phyloP scores from a whole-genome alignment of 192 early-diverging fungal genomes.

The Neocallimastix lanati region DNA sequence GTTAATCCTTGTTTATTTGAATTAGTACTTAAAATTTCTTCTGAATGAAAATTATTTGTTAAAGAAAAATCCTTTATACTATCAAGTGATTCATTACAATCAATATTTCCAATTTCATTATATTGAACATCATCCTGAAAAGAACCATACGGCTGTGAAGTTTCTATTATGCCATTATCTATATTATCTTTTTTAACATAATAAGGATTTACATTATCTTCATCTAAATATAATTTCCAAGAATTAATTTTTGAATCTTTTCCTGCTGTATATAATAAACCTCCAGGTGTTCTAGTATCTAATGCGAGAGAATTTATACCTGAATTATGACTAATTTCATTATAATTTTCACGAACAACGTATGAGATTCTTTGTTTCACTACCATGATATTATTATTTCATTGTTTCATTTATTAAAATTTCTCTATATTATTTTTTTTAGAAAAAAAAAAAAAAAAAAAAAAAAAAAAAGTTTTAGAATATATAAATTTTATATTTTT shows the following conservation, averaged over 20 bases:
- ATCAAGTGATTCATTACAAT: background rate
- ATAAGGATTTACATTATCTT: slow-evolving; percentile 7
- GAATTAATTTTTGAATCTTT: slow-evolving; percentile 71
- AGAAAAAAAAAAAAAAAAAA: too few relatives aligned
- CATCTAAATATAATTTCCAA: slow-evolving; percentile 55
- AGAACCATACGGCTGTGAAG: background rate
- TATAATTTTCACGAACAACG: slow-evolving; percentile 28
- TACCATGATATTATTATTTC: too few relatives aligned
- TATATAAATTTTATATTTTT: too few relatives aligned
- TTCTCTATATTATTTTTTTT: too few relatives aligned
- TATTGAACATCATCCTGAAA: background rate
- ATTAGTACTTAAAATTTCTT: background rate
- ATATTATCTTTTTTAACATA: slow-evolving; percentile 3
- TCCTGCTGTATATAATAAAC: slow-evolving; percentile 71
- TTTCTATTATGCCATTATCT: background rate
- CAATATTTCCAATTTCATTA: background rate
- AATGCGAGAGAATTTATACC: slow-evolving; percentile 78
- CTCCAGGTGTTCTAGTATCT: slow-evolving; percentile 31
- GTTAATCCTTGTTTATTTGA: background rate
- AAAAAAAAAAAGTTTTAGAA: too few relatives aligned
- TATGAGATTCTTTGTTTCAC: slow-evolving; percentile 31
- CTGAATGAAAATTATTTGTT: background rate
- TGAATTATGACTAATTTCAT: slow-evolving; percentile 46
- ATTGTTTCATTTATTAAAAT: too few relatives aligned
- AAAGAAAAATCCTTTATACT: slow-evolving; percentile 10